These are phyloP conservation scores for Ligustrum vulgare DNA, from an alignment of 257 asterid genomes.

Conservation along the genomic window DNA sequence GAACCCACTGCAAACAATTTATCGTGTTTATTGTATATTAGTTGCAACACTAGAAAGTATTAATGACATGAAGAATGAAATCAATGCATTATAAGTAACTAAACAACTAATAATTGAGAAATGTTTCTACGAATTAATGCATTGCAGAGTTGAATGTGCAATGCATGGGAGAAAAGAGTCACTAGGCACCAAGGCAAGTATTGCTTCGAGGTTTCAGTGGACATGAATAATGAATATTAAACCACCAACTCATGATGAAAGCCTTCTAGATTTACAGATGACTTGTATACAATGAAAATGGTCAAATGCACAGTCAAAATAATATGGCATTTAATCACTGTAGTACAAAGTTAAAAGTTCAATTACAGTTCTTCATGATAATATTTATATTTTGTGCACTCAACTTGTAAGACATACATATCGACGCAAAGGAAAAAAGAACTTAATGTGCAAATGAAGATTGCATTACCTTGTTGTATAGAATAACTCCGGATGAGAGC, in stretches of 20 bases:
- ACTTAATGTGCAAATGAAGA: neutral
- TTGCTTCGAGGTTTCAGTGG: neutral
- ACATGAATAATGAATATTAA: neutral
- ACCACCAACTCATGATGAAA: neutral
- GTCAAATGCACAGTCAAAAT: neutral
- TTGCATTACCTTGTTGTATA: constrained; percentile 62
- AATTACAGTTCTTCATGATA: neutral
- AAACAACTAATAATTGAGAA: neutral
- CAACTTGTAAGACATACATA: neutral
- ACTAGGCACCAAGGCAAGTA: neutral
- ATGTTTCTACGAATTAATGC: neutral
- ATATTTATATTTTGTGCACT: neutral
- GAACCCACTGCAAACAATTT: constrained; percentile 73
- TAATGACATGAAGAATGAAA: constrained; percentile 4
- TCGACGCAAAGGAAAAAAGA: neutral
- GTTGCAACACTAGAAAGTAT: constrained; percentile 17
- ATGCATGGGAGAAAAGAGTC: neutral
- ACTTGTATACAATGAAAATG: neutral
- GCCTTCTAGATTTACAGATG: neutral
- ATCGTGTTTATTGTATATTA: constrained; percentile 1
- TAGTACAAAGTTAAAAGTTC: neutral
- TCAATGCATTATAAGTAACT: neutral
- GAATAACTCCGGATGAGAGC: constrained; percentile 67
- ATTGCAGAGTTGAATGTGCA: neutral
- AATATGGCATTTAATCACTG: neutral